Base-by-base conservation (phyloP, 768 basidiomycete genomes). In the Boletus rubescentipes region DNA sequence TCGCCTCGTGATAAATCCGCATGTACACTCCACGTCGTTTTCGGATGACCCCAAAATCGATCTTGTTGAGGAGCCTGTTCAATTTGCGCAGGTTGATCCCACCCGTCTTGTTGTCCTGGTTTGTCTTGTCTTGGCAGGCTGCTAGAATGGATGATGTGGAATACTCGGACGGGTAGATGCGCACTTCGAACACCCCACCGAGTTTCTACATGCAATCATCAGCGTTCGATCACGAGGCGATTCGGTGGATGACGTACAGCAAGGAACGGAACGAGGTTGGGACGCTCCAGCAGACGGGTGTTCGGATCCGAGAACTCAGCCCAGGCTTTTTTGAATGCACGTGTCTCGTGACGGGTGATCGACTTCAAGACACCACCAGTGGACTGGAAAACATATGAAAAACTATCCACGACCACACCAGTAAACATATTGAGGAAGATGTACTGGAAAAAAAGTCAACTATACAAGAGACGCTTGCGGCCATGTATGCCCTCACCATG, bases 351-450 rank as follows among this genome's bases (percentile, higher is more conserved):
- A 46, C 96, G 80, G n/a, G 87, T 89, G 47, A 98, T 85, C 1
- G 86, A 83, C 57, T 83, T 89, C 43, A 62, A 20, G 16, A 88
- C 83, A n/a, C 86, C 86, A 5, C 87, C 85, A 9, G 89, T 86
- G 32, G 87, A 80, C 72, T 95, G 92, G 73, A 93, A 96, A 9
- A 97, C 91, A 69, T 95, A 97, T n/a, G 92, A 91, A 72, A 98
- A 98, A 66, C 88, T 94, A 71, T 98, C 89, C 61, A 96, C 94
- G 49, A 96, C 87, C 56, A 95, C 91, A 89, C 91, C 92, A 72
- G 92, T 94, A 68, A 95, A 95, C 86, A 97, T 85, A 72, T 96
- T 97, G 59, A 90, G 82, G 69, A 98, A 94, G 63, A 98, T 94
- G 70, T 94, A 97, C 94, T 95, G 67, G 6, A 23, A 35, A 15